Evolutionary conservation across 768 basidiomycete species (phyloP), one percentile per base, ranked within the genome.

Genomic region (Tephrocybe sp.): DNA sequence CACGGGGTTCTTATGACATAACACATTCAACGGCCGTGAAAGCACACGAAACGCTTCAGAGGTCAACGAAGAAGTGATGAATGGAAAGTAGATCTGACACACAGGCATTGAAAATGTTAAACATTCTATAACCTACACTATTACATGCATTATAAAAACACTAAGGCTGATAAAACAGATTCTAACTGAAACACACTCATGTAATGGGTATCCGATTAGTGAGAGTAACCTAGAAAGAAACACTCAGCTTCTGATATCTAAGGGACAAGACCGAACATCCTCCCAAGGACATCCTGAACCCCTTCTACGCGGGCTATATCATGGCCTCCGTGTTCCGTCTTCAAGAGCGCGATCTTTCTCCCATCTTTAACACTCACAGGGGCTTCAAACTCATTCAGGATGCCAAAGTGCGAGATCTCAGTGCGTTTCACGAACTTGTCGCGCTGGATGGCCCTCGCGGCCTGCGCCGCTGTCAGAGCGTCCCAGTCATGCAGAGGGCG

Each of bases 231-330:
- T 26, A 7, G 7, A 26, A 26, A 26, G 26, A 26, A 26, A 26
- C 4, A 26, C 26, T 26, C 16, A 43, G 8, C 42, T 4, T 31
- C 16, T 16, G 3, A 30, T 5, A 50, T 50, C 41, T 43, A 43
- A 9, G 41, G 34, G 42, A 30, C 36, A 17, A 50, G 41, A 43
- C 62, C 65, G 64, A 77, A 77, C 68, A 72, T 71, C 51, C 66
- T 60, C 9, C 72, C 72, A 57, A 83, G 75, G 11, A 79, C 68
- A 63, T 88, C 86, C 55, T 89, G 85, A 17, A 88, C 78, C 7
- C 87, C 87, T 53, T 89, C 86, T 30, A 81, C 67, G 2, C 76
- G 65, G 11, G 80, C 81, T 40, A 88, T 65, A 52, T 80, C 76
- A 60, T 90, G 88, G 0, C 71, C 71, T 6, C 88, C 87, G 54